Evolutionary conservation across 306 rosid genomes (phyloP), one percentile per base, ranked within the genome.

Genomic region (Trifolium dubium): DNA sequence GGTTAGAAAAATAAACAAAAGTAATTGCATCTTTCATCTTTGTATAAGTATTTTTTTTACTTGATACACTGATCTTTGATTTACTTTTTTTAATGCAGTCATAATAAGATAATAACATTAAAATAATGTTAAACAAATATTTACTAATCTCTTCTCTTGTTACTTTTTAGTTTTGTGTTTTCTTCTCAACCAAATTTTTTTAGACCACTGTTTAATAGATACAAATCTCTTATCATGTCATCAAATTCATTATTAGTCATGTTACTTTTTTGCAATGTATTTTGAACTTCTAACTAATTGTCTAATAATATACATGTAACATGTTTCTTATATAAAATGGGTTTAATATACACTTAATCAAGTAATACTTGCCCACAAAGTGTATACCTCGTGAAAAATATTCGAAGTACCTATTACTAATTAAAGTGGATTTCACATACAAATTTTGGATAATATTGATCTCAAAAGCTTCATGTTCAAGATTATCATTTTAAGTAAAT

Each of bases 371-470:
- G 18, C 23, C n/a, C 28, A 61, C 5, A 2, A 14, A 31, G 1
- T 32, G 1, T 5, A 59, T 59, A 29, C 7, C 15, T 10, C n/a
- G 14, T 11, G 63, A 23, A 56, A 56, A 56, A 5, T 10, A 28
- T 30, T 11, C 3, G 0, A 30, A 1, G 40, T 59, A 10, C 14
- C 39, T 11, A 15, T 61, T 11, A 34, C 44, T 61, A 32, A n/a
- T 61, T 34, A 61, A 61, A 61, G 43, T 61, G 28, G 67, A 6
- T 32, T 62, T 62, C 46, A 62, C 46, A 29, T 59, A 6, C 3
- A 3, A 59, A 5, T 29, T 58, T 29, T 12, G 0, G 37, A 29
- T 59, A 31, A 29, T 59, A 31, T 59, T 59, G 11, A 29, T 13
- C 17, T 58, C 8, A 58, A 13, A 11, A 5, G 8, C 18, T 13